A percentile compares a stretch with the other conserved stretches of the same genome.
Conservation (phyloP, 768 basidiomycete species). For the Tulasnella sp. region DNA sequence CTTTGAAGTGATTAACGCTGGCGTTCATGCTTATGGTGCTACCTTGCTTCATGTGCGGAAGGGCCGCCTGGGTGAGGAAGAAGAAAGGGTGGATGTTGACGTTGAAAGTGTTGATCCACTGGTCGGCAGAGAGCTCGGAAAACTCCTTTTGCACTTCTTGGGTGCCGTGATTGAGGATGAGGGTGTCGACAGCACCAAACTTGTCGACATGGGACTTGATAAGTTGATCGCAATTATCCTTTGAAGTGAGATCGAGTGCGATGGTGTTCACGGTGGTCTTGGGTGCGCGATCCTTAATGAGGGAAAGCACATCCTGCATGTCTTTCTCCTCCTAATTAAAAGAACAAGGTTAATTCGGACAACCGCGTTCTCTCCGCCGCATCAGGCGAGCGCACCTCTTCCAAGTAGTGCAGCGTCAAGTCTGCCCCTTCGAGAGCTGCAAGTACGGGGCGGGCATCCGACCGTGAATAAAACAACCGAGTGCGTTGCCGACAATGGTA, state of each 20-base stretch:
- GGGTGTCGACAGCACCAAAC: constrained; percentile 28
- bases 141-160: constrained; percentile 33
- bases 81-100: constrained; percentile 35
- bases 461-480: no score
- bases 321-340: constrained; percentile 31
- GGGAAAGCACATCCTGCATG: constrained; percentile 27
- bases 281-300: constrained; percentile 32
- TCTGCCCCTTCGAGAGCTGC: constrained; percentile 30
- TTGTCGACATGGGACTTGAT: constrained; percentile 31
- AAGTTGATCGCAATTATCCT: constrained; percentile 29
- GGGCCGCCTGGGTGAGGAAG: constrained; percentile 36
- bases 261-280: constrained; percentile 29
- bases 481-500: background rate
- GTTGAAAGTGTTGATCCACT: constrained; percentile 34
- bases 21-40: constrained; percentile 36
- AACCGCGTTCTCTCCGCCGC: background rate
- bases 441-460: no score
- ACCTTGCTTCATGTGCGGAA: constrained; percentile 34
- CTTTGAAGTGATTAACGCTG: constrained; percentile 34
- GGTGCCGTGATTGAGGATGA: constrained; percentile 33
- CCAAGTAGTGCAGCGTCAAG: constrained; percentile 23
- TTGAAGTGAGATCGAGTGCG: constrained; percentile 30
- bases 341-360: no score
- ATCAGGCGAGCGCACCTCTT: background rate
- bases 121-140: constrained; percentile 27